Evolutionary conservation across 164 flowering plant genomes (phyloP), one percentile per base, ranked within the genome.

Genomic region (Echeveria elegans): DNA sequence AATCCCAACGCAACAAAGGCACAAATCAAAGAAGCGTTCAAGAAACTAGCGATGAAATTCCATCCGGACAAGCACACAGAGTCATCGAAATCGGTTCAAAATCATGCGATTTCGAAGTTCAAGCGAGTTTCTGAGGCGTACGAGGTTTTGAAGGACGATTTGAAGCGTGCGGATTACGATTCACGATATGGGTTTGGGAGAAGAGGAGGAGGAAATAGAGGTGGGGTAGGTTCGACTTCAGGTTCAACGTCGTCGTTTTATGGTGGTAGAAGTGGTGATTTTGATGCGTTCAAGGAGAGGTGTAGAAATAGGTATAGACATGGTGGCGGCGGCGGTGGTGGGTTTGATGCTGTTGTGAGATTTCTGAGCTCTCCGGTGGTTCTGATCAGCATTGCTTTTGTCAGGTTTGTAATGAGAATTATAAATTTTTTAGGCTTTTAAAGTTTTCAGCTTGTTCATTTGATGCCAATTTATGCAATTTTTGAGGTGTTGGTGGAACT

Each of bases 11-110:
- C 98, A 8, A 82, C 74, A 53, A 90, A 86, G 66, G 77, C 77
- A 12, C 89, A 92, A 71, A 85, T 92, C 67, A 92, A 92, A 72
- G 79, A 78, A 45, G 89, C 98, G 5, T 93, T 87, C 68, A 71
- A 90, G 59, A 82, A 76, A 70, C 41, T 88, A 72, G 98, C 98
- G 1, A 53, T 88, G 59, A 68, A 85, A 74, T 86, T 74, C 38
- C 98, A 90, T 76, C 98, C 98, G 0, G 97, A 93, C 78, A 87
- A 84, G 78, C 98, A 93, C 70, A 69, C 86, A 0, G 79, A 73
- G 5, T 87, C 96, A 5, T 43, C 97, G n/a, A 66, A 82, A 19
- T 43, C 77, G 45, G 72, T 82, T 12, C 66, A 72, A 32, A 82
- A 81, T 10, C 64, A 70, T 26, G 96, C 94, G 52, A 76, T 83